A percentile compares a stretch with the other conserved stretches of the same genome.
Evolutionary conservation across 1,284 basidiomycete genomes (phyloP).

Genomic region (Trichosporon sp.): DNA sequence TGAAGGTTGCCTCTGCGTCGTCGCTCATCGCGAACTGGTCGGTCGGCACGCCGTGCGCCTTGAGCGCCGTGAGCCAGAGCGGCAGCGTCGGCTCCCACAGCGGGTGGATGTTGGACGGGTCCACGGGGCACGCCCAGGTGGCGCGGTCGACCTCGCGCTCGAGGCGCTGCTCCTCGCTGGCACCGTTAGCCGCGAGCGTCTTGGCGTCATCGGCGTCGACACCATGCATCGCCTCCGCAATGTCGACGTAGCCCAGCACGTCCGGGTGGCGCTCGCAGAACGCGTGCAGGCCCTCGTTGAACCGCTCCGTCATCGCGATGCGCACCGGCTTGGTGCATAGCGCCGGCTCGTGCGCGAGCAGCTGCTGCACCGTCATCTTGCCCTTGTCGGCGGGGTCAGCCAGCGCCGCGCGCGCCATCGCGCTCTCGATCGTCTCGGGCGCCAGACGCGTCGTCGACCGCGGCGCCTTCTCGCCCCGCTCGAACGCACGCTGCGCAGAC

Average conservation of each 20-base stretch:
- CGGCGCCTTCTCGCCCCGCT: conserved; percentile 10
- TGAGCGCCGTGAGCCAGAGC: conserved; percentile 37
- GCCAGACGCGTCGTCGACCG: conserved; percentile 26
- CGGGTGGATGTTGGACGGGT: conserved; percentile 45
- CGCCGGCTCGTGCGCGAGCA: conserved; percentile 34
- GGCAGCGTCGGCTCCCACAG: conserved; percentile 46
- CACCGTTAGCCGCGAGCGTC: not conserved
- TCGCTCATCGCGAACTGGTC: conserved; percentile 29
- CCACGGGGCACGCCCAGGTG: conserved; percentile 41
- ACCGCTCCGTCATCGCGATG: conserved; percentile 36
- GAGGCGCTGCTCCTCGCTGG: not conserved
- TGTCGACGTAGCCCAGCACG: conserved; percentile 39
- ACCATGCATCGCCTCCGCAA: conserved; percentile 29
- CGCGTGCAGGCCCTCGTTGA: conserved; percentile 28
- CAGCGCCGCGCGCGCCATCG: not conserved
- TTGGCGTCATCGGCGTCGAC: conserved; percentile 15
- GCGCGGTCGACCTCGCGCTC: conserved; percentile 30
- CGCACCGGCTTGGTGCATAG: conserved; percentile 40
- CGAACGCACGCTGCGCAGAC: conserved; percentile 17
- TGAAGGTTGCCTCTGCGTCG: conserved; percentile 42
- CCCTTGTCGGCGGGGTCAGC: not conserved
- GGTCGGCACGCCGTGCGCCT: conserved; percentile 27
- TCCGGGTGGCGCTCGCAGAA: conserved; percentile 33
- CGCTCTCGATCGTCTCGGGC: not conserved
- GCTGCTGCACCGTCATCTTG: conserved; percentile 28